These are phyloP conservation scores for Stipa capillata DNA, from an alignment of 176 grass and related monocot species.

Conservation along the genomic window DNA sequence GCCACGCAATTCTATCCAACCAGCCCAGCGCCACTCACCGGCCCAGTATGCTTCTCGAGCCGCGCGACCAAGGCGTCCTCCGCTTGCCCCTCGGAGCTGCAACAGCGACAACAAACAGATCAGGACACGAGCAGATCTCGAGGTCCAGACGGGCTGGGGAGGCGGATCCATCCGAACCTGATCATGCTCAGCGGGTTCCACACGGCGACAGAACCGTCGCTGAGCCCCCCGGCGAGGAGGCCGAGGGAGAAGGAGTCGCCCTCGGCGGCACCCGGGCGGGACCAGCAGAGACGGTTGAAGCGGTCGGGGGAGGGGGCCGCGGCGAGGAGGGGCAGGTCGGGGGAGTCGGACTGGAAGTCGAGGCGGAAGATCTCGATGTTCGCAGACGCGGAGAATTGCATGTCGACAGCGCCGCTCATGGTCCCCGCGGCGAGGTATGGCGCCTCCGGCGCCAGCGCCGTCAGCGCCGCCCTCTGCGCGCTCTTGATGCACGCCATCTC, in stretches of 20 bases:
- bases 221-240: constrained; percentile 76
- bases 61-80: constrained; percentile 65
- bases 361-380: constrained; percentile 98
- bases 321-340: constrained; percentile 63
- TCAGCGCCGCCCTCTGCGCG: constrained; percentile 84
- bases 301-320: constrained; percentile 62
- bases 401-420: constrained; percentile 87
- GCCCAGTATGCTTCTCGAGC: constrained; percentile 82
- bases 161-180: constrained; percentile 60
- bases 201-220: constrained; percentile 76
- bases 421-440: constrained; percentile 91
- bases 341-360: constrained; percentile 84
- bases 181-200: constrained; percentile 90
- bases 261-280: constrained; percentile 35
- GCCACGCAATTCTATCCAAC: not conserved
- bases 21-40: constrained; percentile 56
- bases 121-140: constrained; percentile 26
- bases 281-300: constrained; percentile 94
- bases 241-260: constrained; percentile 71
- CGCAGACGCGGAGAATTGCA: constrained; percentile 66
- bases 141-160: not conserved
- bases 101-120: constrained; percentile 31
- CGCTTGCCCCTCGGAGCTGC: constrained; percentile 68
- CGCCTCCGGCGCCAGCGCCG: constrained; percentile 70
- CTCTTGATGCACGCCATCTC: constrained; percentile 99